A percentile compares a stretch with the other conserved stretches of the same genome.
These are phyloP conservation scores for Tricholoma matsutake DNA, from an alignment of 768 basidiomycete genomes.

Conservation along the genomic window DNA sequence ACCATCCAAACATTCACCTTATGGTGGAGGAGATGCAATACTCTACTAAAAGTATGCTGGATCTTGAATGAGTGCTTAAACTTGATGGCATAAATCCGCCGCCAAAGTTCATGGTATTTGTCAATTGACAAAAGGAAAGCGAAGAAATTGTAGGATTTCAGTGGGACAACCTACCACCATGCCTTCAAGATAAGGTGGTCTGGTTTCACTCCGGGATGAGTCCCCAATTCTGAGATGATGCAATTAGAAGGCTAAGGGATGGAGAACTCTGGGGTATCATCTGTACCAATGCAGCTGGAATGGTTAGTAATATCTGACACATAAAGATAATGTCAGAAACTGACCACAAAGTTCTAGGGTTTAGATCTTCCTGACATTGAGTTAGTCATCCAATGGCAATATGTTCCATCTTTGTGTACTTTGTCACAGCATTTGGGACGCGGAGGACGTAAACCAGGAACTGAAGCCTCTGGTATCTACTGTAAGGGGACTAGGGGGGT, in stretches of 20 bases:
- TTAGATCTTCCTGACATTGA: slow-evolving; percentile 13
- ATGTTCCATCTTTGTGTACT: slow-evolving; percentile 8
- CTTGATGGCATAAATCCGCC: background rate
- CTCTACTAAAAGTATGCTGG: background rate
- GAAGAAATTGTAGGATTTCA: background rate
- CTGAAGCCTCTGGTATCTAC: background rate
- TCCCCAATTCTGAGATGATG: background rate
- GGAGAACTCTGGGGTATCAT: background rate
- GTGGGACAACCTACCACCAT: background rate
- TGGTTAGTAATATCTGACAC: background rate
- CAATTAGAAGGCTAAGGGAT: background rate
- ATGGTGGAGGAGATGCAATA: background rate
- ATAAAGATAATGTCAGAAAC: too few relatives aligned
- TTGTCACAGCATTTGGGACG: slow-evolving; percentile 14
- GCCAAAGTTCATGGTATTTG: background rate
- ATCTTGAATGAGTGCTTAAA: background rate
- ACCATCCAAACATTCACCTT: background rate
- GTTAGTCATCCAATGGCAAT: slow-evolving; percentile 14
- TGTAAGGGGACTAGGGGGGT: too few relatives aligned
- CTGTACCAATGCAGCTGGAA: too few relatives aligned
- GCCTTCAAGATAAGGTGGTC: background rate
- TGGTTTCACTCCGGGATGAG: slow-evolving; percentile 5
- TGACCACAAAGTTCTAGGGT: slow-evolving; percentile 1
- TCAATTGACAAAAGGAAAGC: background rate
- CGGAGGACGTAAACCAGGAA: background rate